phyloP scores from a whole-genome alignment of 768 basidiomycete genomes.

The Boletus tomentosulus region DNA sequence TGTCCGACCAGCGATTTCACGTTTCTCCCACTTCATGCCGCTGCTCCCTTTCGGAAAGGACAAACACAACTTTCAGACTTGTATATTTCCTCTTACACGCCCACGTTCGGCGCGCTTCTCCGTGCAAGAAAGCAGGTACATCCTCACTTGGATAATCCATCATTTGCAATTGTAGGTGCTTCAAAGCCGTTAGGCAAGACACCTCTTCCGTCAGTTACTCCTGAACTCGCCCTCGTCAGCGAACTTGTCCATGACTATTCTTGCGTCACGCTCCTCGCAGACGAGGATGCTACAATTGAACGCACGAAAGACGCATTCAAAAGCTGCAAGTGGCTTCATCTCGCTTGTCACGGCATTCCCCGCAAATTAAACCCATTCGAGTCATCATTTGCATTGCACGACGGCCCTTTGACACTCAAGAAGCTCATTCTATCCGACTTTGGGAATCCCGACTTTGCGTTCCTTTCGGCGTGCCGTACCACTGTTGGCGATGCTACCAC shows the following conservation, averaged over 20 bases:
- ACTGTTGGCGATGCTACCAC: background rate
- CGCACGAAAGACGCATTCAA: background rate
- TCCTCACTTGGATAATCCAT: background rate
- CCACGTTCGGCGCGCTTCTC: background rate
- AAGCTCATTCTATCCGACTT: background rate
- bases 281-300: background rate
- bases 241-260: background rate
- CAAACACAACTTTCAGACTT: background rate
- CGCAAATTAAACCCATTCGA: conserved; percentile 9
- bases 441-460: background rate
- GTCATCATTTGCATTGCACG: conserved; percentile 5
- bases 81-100: conserved; percentile 20
- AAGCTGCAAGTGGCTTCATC: conserved; percentile 15
- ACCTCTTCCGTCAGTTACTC: background rate
- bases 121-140: background rate
- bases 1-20: conserved; percentile 17
- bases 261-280: background rate
- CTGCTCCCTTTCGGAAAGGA: conserved; percentile 22
- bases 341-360: conserved; percentile 20
- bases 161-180: background rate
- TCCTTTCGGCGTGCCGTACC: background rate
- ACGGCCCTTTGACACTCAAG: conserved; percentile 1
- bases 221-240: background rate
- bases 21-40: conserved; percentile 34
- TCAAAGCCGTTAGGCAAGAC: background rate